A percentile compares a stretch with the other conserved stretches of the same genome.
phyloP scores from a whole-genome alignment of 192 early-diverging fungal genomes.

The Coemansia biformis region DNA sequence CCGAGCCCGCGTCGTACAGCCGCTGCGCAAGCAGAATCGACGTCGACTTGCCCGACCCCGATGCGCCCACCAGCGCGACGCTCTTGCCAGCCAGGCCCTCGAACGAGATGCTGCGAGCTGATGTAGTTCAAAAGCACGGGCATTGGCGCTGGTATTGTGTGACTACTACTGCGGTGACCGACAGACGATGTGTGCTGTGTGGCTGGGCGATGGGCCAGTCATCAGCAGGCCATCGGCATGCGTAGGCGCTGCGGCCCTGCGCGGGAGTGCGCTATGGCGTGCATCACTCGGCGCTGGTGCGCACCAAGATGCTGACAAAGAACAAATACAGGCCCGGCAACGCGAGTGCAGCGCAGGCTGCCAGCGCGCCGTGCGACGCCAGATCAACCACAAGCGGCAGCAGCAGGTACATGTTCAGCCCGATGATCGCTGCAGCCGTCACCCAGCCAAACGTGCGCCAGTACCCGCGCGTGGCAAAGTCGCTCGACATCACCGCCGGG shows the following conservation, averaged over 20 bases:
- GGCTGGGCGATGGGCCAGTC: too few relatives aligned
- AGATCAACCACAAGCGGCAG: slow-evolving; percentile 27
- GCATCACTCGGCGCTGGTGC: too few relatives aligned
- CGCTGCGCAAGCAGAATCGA: slow-evolving; percentile 63
- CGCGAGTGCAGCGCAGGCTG: slow-evolving; percentile 12
- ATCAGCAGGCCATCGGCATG: too few relatives aligned
- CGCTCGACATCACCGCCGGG: slow-evolving; percentile 46
- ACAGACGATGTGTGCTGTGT: too few relatives aligned
- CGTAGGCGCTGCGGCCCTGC: too few relatives aligned
- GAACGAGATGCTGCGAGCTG: slow-evolving; percentile 56
- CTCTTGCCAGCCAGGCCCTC: slow-evolving; percentile 57
- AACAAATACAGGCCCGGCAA: slow-evolving; percentile 18
- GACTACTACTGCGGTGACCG: too few relatives aligned
- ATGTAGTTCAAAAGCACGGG: too few relatives aligned
- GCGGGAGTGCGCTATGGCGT: too few relatives aligned
- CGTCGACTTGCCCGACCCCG: slow-evolving; percentile 79
- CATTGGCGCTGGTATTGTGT: too few relatives aligned
- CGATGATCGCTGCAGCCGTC: slow-evolving; percentile 51
- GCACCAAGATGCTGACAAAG: slow-evolving; percentile 19
- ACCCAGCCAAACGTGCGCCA: slow-evolving; percentile 46
- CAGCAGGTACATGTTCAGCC: slow-evolving; percentile 55
- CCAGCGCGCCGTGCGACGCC: slow-evolving; percentile 12
- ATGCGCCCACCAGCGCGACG: slow-evolving; percentile 78
- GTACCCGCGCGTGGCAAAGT: slow-evolving; percentile 28
- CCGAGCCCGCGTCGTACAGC: slow-evolving; percentile 68